Evolutionary conservation across 345 rosid species (phyloP).

Genomic region (Streptanthus diversifolius): DNA sequence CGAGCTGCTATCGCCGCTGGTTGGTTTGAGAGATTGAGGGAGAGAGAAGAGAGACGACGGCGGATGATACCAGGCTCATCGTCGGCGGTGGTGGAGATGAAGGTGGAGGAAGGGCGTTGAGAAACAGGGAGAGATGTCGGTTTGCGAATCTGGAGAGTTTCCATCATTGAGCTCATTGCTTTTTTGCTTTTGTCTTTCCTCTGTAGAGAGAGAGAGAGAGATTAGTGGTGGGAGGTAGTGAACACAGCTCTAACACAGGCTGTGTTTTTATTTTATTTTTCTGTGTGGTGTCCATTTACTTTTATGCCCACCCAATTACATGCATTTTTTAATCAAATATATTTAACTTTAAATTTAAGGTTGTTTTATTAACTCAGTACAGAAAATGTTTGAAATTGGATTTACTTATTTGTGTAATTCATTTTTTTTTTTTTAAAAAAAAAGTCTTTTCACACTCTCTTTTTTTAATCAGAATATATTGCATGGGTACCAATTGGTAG

Average conservation of each 20-base stretch:
- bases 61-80: slow-evolving; percentile 41
- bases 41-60: slow-evolving; percentile 76
- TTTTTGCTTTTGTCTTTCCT: too few species aligned
- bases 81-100: neutral
- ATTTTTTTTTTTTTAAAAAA: too few species aligned
- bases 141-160: slow-evolving; percentile 49
- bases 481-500: too few species aligned
- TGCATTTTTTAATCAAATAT: neutral
- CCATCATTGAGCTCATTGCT: slow-evolving; percentile 60
- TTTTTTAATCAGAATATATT: too few species aligned
- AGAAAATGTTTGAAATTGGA: neutral
- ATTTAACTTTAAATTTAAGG: neutral
- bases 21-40: slow-evolving; percentile 44
- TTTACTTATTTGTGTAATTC: neutral
- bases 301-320: slow-evolving; percentile 26
- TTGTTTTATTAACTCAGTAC: too few species aligned
- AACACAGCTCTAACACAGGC: slow-evolving; percentile 53
- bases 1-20: slow-evolving; percentile 33
- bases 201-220: neutral
- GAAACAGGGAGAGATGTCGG: slow-evolving; percentile 55
- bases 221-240: slow-evolving; percentile 36
- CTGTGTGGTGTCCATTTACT: slow-evolving; percentile 33
- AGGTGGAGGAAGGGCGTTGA: slow-evolving; percentile 8
- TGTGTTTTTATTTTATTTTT: slow-evolving; percentile 39
- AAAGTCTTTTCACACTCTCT: too few species aligned